phyloP scores from a whole-genome alignment of 2,329 filamentous ascomycete species.

The Ophiognomonia clavigignenti-juglandacearum region DNA sequence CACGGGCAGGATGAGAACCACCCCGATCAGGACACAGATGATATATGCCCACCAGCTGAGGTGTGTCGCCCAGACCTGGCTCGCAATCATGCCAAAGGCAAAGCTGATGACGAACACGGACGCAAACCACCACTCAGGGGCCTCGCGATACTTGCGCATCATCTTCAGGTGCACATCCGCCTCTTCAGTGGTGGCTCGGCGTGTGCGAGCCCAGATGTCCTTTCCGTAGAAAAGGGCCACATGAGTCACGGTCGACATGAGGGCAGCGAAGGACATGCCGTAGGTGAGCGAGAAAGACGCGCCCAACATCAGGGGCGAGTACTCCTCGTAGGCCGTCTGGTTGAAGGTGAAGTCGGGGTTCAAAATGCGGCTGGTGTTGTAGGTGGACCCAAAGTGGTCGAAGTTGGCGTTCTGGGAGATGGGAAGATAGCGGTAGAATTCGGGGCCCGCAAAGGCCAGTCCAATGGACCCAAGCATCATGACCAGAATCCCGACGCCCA shows the following conservation, averaged over 20 bases:
- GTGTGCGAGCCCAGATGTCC: conserved; percentile 21
- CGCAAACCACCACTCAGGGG: conserved; percentile 54
- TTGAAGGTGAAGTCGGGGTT: conserved; percentile 39
- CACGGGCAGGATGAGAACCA: conserved; percentile 37
- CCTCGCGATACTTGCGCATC: conserved; percentile 52
- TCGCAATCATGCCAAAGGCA: conserved; percentile 38
- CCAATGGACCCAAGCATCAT: conserved; percentile 35
- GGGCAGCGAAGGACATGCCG: conserved; percentile 52
- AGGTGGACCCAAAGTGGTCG: conserved; percentile 41
- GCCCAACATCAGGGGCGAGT: conserved; percentile 46
- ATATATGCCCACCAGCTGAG: conserved; percentile 40
- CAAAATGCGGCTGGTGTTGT: conserved; percentile 42
- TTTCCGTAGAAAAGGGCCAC: conserved; percentile 45
- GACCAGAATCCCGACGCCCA: conserved; percentile 49
- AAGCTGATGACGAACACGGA: conserved; percentile 42
- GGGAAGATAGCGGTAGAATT: conserved; percentile 40
- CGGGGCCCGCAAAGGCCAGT: conserved; percentile 42
- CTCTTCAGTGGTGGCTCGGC: conserved; percentile 32
- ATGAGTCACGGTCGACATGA: conserved; percentile 49
- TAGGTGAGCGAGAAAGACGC: conserved; percentile 53
- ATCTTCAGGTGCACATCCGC: conserved; percentile 48
- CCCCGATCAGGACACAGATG: conserved; percentile 34
- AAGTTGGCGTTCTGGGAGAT: conserved; percentile 49
- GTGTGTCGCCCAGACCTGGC: conserved; percentile 33
- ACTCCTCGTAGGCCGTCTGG: conserved; percentile 35